Evolutionary conservation across 345 rosid species (phyloP), one percentile per base, ranked within the genome.

Genomic region (Garcia nutans): DNA sequence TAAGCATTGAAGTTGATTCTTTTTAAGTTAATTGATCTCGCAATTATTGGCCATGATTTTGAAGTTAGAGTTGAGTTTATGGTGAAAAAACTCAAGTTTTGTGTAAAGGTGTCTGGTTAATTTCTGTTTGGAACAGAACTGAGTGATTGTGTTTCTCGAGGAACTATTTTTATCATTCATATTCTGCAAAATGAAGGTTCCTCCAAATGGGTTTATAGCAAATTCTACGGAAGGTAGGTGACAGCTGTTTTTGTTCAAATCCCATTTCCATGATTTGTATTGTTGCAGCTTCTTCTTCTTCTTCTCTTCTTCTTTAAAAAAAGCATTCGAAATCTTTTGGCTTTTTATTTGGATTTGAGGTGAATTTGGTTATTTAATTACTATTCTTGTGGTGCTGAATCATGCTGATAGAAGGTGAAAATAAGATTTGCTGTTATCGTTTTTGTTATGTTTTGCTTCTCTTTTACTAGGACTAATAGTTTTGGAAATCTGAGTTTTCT

Each of bases 161-260:
- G 23, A 37, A 45, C 16, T 11, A 5, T n/a, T 19, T 41, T 66
- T 47, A 37, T 37, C 19, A 28, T 76, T 63, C 28, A 62, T 70
- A 60, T 23, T 26, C 78, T 72, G 63, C 71, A 68, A 86, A 87
- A 96, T 96, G 99, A 96, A 93, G 94, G 85, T 88, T 87, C 92
- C 92, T 76, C 74, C 96, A 74, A 93, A 89, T 91, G 99, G 96
- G 33, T 86, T 84, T 61, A 55, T 89, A 79, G 76, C 92, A 10
- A 91, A 84, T 79, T 81, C 89, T 65, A 82, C 81, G 47, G 97
- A 93, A 91, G 99, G 99, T 96, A 55, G 83, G 54, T 64, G 31
- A 63, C 64, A 59, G 83, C 58, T 69, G 52, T 73, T 60, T 77
- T 42, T 52, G 65, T 61, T 72, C 12, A 2, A 56, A 79, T 24